A percentile compares a stretch with the other conserved stretches of the same genome.
These are phyloP conservation scores for Emmonsiellopsis sp. DNA, from an alignment of 2,329 filamentous ascomycete species.

Conservation along the genomic window DNA sequence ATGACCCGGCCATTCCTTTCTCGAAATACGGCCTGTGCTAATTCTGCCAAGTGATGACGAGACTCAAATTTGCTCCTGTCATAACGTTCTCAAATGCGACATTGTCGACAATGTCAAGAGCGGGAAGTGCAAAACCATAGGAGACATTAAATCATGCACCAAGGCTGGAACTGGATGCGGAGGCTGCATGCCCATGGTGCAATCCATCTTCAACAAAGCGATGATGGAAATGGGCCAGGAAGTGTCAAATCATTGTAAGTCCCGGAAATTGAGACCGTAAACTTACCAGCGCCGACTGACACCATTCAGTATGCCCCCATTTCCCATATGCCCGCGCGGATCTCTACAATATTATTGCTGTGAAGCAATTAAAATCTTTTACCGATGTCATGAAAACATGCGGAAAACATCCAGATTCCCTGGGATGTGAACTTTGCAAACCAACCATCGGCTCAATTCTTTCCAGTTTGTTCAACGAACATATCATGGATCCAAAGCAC, in stretches of 20 bases:
- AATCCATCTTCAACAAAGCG: slow-evolving; percentile 81
- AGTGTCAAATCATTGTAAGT: slow-evolving; percentile 62
- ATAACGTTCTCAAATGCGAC: slow-evolving; percentile 84
- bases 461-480: slow-evolving; percentile 71
- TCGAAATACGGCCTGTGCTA: slow-evolving; percentile 5
- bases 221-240: slow-evolving; percentile 80
- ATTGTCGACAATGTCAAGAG: slow-evolving; percentile 64
- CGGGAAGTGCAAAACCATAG: slow-evolving; percentile 70
- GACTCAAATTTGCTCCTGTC: slow-evolving; percentile 84
- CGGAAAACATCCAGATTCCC: slow-evolving; percentile 61
- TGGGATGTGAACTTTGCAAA: slow-evolving; percentile 82
- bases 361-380: slow-evolving; percentile 67
- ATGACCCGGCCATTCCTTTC: slow-evolving; percentile 16
- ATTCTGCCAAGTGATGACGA: slow-evolving; percentile 52
- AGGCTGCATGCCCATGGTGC: slow-evolving; percentile 80
- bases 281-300: not conserved
- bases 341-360: slow-evolving; percentile 80
- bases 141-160: slow-evolving; percentile 78
- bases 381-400: slow-evolving; percentile 67
- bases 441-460: slow-evolving; percentile 74
- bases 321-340: slow-evolving; percentile 78
- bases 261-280: not conserved
- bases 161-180: slow-evolving; percentile 88
- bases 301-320: slow-evolving; percentile 58
- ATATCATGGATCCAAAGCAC: slow-evolving; percentile 62